These are phyloP conservation scores for Blastobotrys chiropterorum DNA, from an alignment of 805 yeast genomes.

Conservation along the genomic window DNA sequence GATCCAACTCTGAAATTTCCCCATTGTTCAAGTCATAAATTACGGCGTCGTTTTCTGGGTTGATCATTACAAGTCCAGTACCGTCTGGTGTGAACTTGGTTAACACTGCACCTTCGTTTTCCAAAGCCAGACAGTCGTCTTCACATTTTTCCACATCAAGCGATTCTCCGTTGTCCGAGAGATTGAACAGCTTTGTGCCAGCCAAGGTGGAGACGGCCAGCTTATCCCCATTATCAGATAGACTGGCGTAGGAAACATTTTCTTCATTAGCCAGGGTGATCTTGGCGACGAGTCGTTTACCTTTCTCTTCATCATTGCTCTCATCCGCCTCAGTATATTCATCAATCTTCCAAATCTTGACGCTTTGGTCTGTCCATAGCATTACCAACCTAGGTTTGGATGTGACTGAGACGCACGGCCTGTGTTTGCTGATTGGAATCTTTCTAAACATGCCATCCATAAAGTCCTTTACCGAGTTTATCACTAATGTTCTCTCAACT, in stretches of 20 bases:
- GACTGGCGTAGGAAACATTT: conserved; percentile 60
- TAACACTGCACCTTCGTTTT: conserved; percentile 4
- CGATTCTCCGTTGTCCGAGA: conserved; percentile 29
- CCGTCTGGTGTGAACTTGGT: conserved; percentile 20
- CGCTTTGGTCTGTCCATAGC: conserved; percentile 76
- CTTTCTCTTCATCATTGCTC: conserved; percentile 25
- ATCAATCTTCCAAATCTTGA: conserved; percentile 71
- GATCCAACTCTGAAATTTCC: conserved; percentile 10
- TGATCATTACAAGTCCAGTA: conserved; percentile 19
- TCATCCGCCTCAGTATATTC: conserved; percentile 20
- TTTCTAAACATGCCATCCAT: conserved; percentile 64
- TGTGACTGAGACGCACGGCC: conserved; percentile 47
- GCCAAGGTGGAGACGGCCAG: conserved; percentile 68
- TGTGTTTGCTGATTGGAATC: conserved; percentile 55
- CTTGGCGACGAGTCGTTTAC: conserved; percentile 59
- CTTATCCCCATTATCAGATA: conserved; percentile 59
- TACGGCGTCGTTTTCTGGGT: conserved; percentile 24
- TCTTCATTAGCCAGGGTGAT: conserved; percentile 68
- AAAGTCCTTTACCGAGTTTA: conserved; percentile 61
- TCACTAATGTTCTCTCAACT: conserved; percentile 37
- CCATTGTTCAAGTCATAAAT: conserved; percentile 16
- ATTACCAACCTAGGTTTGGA: conserved; percentile 46
- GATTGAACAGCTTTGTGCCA: conserved; percentile 60
- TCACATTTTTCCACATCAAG: conserved; percentile 8
- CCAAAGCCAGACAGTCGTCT: conserved; percentile 3